A percentile compares a stretch with the other conserved stretches of the same genome.
Conservation (phyloP, 805 yeast genomes). For the Lipomyces yamanashiensis region DNA sequence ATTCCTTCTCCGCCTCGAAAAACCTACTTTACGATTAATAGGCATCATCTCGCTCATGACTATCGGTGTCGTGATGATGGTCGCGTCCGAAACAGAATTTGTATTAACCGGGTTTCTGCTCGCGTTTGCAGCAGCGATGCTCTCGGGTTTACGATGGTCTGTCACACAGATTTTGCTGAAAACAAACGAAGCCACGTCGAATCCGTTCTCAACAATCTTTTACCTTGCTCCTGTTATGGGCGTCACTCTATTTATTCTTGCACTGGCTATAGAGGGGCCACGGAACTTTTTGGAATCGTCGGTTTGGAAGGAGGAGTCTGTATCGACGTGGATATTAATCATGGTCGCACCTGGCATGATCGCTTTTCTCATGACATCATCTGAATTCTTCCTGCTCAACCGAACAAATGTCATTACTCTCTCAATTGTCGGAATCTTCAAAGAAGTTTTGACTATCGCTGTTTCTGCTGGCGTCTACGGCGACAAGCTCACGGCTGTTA, state of each 20-base stretch:
- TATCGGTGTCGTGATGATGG: conserved; percentile 86
- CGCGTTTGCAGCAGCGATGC: conserved; percentile 76
- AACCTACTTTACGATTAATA: conserved; percentile 67
- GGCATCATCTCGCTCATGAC: conserved; percentile 80
- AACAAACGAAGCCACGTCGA: conserved; percentile 56
- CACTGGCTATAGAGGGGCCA: conserved; percentile 73
- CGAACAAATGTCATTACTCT: conserved; percentile 84
- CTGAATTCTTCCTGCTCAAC: conserved; percentile 61
- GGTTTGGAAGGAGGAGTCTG: conserved; percentile 70
- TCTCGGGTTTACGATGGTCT: conserved; percentile 95
- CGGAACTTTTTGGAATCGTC: conserved; percentile 54
- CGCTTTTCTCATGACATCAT: conserved; percentile 88
- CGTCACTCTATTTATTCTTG: conserved; percentile 61
- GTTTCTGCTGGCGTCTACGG: conserved; percentile 72
- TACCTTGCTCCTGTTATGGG: conserved; percentile 88
- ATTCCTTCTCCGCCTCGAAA: conserved; percentile 76
- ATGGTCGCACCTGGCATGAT: conserved; percentile 80
- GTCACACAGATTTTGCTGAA: conserved; percentile 82
- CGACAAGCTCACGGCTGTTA: conserved; percentile 69
- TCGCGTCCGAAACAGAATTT: conserved; percentile 46
- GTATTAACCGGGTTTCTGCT: conserved; percentile 65
- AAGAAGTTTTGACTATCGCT: conserved; percentile 82
- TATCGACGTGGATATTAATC: conserved; percentile 58
- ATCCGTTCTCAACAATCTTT: conserved; percentile 83
- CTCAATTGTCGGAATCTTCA: conserved; percentile 89